Evolutionary conservation across 805 yeast species (phyloP).

Genomic region (Yamadazyma scolyti): DNA sequence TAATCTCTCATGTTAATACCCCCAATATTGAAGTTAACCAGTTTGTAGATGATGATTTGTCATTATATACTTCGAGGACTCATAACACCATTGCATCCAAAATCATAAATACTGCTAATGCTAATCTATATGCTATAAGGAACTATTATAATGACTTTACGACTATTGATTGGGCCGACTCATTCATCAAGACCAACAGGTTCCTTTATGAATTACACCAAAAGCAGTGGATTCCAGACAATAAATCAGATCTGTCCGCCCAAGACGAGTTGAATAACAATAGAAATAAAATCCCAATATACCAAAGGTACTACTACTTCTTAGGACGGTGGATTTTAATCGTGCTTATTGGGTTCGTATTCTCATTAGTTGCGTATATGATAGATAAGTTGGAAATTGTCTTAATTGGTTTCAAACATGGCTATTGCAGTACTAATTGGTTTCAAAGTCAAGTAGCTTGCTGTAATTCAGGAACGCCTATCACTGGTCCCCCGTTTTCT

Average conservation of each 20-base stretch:
- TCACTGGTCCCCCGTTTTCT: slow-evolving; percentile 5
- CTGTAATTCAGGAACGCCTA: slow-evolving; percentile 18
- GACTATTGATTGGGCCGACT: slow-evolving; percentile 57
- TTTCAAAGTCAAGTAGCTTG: slow-evolving; percentile 41
- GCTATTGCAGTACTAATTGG: slow-evolving; percentile 48
- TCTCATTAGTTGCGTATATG: slow-evolving; percentile 47
- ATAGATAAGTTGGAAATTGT: slow-evolving; percentile 47
- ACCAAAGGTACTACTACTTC: slow-evolving; percentile 26
- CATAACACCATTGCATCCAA: slow-evolving; percentile 13
- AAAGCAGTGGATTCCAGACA: slow-evolving; percentile 18
- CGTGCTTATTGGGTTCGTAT: slow-evolving; percentile 39
- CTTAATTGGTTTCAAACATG: slow-evolving; percentile 49
- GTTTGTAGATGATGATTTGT: slow-evolving; percentile 8
- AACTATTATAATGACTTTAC: slow-evolving; percentile 58
- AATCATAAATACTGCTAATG: slow-evolving; percentile 12
- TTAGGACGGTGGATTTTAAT: slow-evolving; percentile 50
- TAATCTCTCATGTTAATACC: slow-evolving; percentile 7
- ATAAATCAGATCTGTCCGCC: neutral
- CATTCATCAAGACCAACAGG: slow-evolving; percentile 40
- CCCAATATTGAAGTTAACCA: slow-evolving; percentile 4
- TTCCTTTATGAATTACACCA: slow-evolving; percentile 36
- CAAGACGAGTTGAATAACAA: too few relatives aligned
- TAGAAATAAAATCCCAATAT: slow-evolving; percentile 23
- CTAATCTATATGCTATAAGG: slow-evolving; percentile 18
- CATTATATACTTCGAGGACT: slow-evolving; percentile 12